Base-by-base conservation (phyloP, 1,139 yeast genomes). In the Geotrichum fermentans region DNA sequence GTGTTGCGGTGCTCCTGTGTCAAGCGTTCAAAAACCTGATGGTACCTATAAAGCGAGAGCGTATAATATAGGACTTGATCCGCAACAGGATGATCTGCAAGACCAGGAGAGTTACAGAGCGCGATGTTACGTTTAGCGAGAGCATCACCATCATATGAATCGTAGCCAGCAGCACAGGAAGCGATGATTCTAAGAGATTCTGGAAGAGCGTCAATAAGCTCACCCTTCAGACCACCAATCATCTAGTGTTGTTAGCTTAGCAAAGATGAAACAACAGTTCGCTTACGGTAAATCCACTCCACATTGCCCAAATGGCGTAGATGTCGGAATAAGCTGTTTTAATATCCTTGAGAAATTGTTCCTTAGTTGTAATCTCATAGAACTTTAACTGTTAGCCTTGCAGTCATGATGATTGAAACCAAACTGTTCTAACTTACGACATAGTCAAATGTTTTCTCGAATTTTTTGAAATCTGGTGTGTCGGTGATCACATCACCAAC, bases 131-230 rank as follows among this genome's bases (percentile, higher is more conserved):
- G 71, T 22, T 69, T 65, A 28, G 63, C 61, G 22, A 79, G 55
- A 16, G 60, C 63, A 11, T 62, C 69, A 3, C 73, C 73, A 61
- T 83, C 86, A 54, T 76, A 77, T 21, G 73, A 73, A 55, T 84
- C 88, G 57, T 71, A 74, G 0, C 95, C 96, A 2, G 85, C 90
- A 49, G 88, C 77, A 43, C 87, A 82, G 39, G 81, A 72, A 0
- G 85, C 72, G 37, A 86, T 70, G 8, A 83, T 72, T 59, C 77
- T 77, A 54, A 85, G 66, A 4, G 70, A 56, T 1, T 60, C 28
- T 0, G 95, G 94, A 14, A 78, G 71, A 17, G 70, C 64, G 2
- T 70, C 78, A 43, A 82, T 62, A n/a, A 81, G 61, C 18, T 74
- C 75, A 2, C 65, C 61, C 17, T 52, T 51, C 42, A 61, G 33